Conservation (phyloP, 106 monocot genomes). For the Agapanthus africanus region DNA sequence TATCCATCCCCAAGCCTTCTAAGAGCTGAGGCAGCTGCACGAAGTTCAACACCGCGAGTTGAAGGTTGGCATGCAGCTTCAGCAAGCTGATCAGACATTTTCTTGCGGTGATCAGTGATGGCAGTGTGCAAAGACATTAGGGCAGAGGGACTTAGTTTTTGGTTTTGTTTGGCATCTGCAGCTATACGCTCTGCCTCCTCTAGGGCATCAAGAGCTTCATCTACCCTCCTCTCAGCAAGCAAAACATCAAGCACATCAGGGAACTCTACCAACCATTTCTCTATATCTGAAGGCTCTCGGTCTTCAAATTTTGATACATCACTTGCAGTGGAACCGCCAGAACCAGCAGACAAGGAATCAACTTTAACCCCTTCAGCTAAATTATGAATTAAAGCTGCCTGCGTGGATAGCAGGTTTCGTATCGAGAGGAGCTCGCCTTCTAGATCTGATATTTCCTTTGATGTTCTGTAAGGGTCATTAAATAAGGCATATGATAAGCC, state of each 20-base stretch:
- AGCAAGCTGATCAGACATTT: conserved; percentile 81
- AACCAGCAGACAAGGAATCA: conserved; percentile 55
- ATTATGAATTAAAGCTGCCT: conserved; percentile 79
- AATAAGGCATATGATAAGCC: neutral
- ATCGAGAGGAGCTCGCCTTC: conserved; percentile 95
- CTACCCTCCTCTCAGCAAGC: conserved; percentile 90
- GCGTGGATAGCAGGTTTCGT: conserved; percentile 74
- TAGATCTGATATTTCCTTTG: conserved; percentile 93
- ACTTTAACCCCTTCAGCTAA: conserved; percentile 82
- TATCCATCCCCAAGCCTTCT: conserved; percentile 90
- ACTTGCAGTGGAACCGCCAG: conserved; percentile 28
- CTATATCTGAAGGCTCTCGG: conserved; percentile 65
- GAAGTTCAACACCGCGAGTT: conserved; percentile 92
- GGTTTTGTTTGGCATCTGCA: conserved; percentile 53
- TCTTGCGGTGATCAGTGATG: conserved; percentile 55
- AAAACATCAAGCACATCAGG: conserved; percentile 89
- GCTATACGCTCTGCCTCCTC: conserved; percentile 74
- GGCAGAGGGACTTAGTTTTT: conserved; percentile 26
- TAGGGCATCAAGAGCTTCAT: conserved; percentile 83
- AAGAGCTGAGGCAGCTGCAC: conserved; percentile 77
- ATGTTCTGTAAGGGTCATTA: conserved; percentile 43
- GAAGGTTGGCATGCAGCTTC: conserved; percentile 92
- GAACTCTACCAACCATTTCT: conserved; percentile 77
- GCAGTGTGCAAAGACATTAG: conserved; percentile 30
- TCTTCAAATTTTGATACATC: conserved; percentile 55